A percentile compares a stretch with the other conserved stretches of the same genome.
Evolutionary conservation across 1,139 yeast species (phyloP).

Genomic region (Diutina scorzettiae): DNA sequence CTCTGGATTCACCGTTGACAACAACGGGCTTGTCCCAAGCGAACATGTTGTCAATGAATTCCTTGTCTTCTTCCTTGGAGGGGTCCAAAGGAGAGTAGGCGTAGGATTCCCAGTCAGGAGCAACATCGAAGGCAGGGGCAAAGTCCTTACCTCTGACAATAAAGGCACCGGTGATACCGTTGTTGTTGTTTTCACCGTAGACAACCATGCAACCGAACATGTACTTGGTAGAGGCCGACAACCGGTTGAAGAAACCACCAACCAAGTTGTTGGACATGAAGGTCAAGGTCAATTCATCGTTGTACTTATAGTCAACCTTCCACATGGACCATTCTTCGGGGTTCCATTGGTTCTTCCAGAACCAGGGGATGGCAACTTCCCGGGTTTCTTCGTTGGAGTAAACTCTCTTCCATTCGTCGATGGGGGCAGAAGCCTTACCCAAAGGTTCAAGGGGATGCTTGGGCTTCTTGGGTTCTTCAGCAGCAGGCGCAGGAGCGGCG

Average conservation of each 20-base stretch:
- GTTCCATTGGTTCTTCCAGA: constrained; percentile 88
- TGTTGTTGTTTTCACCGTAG: constrained; percentile 97
- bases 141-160: constrained; percentile 90
- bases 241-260: constrained; percentile 98
- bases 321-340: constrained; percentile 90
- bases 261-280: constrained; percentile 98
- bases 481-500: constrained; percentile 25
- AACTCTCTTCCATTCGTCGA: constrained; percentile 94
- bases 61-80: constrained; percentile 55
- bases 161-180: constrained; percentile 94
- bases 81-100: constrained; percentile 56
- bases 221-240: constrained; percentile 84
- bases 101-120: constrained; percentile 98
- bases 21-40: constrained; percentile 66
- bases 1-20: constrained; percentile 45
- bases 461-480: constrained; percentile 34
- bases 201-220: constrained; percentile 90
- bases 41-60: constrained; percentile 62
- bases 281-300: constrained; percentile 91
- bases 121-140: constrained; percentile 91
- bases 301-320: constrained; percentile 95
- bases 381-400: constrained; percentile 98
- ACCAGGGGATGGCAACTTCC: constrained; percentile 90
- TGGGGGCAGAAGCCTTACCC: constrained; percentile 57
- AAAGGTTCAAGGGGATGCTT: constrained; percentile 84